Conservation (phyloP, 345 rosid species). For the Arabis hirsuta region DNA sequence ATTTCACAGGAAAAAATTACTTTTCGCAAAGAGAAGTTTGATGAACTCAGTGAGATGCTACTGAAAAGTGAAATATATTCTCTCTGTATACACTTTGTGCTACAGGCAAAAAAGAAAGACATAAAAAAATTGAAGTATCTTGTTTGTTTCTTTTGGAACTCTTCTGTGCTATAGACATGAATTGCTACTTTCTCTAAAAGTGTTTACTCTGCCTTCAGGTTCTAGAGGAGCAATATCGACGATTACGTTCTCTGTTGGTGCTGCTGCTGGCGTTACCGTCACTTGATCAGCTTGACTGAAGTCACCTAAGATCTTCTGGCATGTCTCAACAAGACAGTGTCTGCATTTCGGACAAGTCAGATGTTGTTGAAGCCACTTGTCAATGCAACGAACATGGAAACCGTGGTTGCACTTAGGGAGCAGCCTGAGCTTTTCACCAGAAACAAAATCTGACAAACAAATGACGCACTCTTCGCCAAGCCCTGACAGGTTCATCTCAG, state of each 20-base stretch:
- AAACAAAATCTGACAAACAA: constrained; percentile 55
- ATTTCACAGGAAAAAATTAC: background rate
- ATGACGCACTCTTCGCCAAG: constrained; percentile 60
- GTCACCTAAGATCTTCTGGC: constrained; percentile 42
- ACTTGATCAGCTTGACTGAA: constrained; percentile 17
- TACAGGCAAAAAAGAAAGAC: constrained; percentile 22
- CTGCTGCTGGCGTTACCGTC: background rate
- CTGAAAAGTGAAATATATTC: constrained; percentile 5
- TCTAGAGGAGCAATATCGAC: constrained; percentile 44
- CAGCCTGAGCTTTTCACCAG: constrained; percentile 52
- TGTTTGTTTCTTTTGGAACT: background rate
- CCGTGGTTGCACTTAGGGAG: constrained; percentile 76
- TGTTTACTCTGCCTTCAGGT: constrained; percentile 45
- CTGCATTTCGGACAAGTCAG: constrained; percentile 74
- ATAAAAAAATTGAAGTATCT: constrained; percentile 14
- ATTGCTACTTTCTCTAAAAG: constrained; percentile 32
- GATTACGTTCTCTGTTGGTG: constrained; percentile 30
- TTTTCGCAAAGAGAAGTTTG: constrained; percentile 25
- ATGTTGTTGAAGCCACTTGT: constrained; percentile 68
- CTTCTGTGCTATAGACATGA: constrained; percentile 21
- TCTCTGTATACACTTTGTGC: constrained; percentile 38
- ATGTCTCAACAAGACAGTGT: constrained; percentile 46
- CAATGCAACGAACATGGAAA: constrained; percentile 66
- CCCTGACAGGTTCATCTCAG: constrained; percentile 48
- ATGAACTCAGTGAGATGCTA: constrained; percentile 25